phyloP scores from a whole-genome alignment of 495 filamentous ascomycete species.

The Aspergillus affinis region DNA sequence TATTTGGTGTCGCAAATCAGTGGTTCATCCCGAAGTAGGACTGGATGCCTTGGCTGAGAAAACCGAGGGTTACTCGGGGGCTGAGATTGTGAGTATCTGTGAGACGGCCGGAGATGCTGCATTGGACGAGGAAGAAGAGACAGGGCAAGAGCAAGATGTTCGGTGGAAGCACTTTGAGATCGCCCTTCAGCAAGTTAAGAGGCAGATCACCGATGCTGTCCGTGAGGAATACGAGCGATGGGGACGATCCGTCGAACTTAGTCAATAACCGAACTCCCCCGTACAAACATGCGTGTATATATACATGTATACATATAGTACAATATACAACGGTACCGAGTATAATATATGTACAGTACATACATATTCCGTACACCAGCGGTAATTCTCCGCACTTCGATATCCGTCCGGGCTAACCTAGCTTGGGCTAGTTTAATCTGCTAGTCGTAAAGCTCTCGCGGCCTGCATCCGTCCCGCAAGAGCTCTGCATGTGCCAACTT shows the following conservation, averaged over 20 bases:
- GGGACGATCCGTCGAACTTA: conserved; percentile 35
- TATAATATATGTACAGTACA: too few relatives aligned
- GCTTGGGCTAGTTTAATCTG: too few relatives aligned
- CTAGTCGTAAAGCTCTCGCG: too few relatives aligned
- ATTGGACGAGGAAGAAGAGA: conserved; percentile 53
- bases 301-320: background rate
- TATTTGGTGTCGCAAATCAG: conserved; percentile 61
- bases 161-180: conserved; percentile 61
- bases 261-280: too few relatives aligned
- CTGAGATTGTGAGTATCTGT: conserved; percentile 84
- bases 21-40: conserved; percentile 65
- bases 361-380: too few relatives aligned
- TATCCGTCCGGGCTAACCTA: too few relatives aligned
- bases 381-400: too few relatives aligned
- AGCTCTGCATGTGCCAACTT: too few relatives aligned
- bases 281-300: too few relatives aligned
- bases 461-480: too few relatives aligned
- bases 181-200: conserved; percentile 61
- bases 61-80: conserved; percentile 83
- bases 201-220: conserved; percentile 67
- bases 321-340: background rate
- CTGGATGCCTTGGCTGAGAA: conserved; percentile 61
- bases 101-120: conserved; percentile 61
- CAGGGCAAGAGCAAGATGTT: conserved; percentile 48
- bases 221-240: conserved; percentile 67